These are phyloP conservation scores for Globomyces pollinis-pini DNA, from an alignment of 192 early-diverging fungal species.

Conservation along the genomic window DNA sequence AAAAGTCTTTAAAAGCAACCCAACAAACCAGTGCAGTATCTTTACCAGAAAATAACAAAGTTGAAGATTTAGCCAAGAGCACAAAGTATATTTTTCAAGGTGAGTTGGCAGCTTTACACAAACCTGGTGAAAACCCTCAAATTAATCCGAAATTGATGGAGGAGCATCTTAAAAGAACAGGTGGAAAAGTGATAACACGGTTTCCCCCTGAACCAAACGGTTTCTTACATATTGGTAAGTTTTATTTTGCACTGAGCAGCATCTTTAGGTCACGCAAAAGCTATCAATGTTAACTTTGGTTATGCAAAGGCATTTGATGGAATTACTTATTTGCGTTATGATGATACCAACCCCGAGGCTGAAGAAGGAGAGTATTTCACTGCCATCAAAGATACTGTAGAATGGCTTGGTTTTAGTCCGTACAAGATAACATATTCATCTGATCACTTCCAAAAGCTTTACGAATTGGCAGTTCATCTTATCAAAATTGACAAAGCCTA, in stretches of 20 bases:
- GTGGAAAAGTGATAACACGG: conserved; percentile 87
- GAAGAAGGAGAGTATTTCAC: conserved; percentile 95
- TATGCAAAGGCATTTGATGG: conserved; percentile 88
- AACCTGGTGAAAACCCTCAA: conserved; percentile 93
- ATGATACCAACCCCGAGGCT: conserved; percentile 85
- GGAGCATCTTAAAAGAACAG: conserved; percentile 83
- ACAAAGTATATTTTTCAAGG: conserved; percentile 73
- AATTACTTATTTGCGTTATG: conserved; percentile 82
- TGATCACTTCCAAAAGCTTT: conserved; percentile 94
- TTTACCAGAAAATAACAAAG: conserved; percentile 9
- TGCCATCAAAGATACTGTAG: conserved; percentile 86
- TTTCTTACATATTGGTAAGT: conserved; percentile 96
- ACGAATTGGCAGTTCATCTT: conserved; percentile 88
- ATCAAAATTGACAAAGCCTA: conserved; percentile 86
- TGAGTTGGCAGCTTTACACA: conserved; percentile 86
- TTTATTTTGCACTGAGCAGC: too few relatives aligned
- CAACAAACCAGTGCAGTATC: conserved; percentile 11
- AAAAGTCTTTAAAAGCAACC: conserved; percentile 52
- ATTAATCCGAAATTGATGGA: conserved; percentile 84
- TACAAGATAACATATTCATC: conserved; percentile 90
- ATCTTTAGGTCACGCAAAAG: conserved; percentile 99
- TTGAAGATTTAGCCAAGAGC: conserved; percentile 50
- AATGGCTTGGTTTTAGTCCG: conserved; percentile 96
- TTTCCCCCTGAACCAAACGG: conserved; percentile 99
- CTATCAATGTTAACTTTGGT: conserved; percentile 99